Conservation (phyloP, 306 rosid genomes). For the Cicer chorassanicum region DNA sequence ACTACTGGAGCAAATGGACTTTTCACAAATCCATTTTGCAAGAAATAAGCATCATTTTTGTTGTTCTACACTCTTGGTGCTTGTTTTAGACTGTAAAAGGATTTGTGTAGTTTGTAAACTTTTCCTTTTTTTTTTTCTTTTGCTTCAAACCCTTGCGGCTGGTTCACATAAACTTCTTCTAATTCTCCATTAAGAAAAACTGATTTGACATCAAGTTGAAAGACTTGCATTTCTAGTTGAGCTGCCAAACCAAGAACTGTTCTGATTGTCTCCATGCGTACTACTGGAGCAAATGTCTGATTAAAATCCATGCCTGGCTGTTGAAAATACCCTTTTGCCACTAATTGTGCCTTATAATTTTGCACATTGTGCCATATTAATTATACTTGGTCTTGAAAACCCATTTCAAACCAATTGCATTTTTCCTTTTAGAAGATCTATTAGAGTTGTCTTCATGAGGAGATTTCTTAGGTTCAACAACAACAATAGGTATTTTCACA, state of each 20-base stretch:
- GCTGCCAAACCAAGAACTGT: not conserved
- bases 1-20: not conserved
- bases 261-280: not conserved
- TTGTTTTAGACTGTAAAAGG: not conserved
- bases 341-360: not conserved
- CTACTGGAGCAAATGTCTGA: not conserved
- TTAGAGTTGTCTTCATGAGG: not conserved
- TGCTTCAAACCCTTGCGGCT: not conserved
- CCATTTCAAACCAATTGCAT: not conserved
- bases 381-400: not conserved
- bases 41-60: not conserved
- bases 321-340: not conserved
- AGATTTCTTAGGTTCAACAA: not conserved
- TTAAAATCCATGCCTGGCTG: not conserved
- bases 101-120: not conserved
- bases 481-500: no score
- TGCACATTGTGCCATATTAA: not conserved
- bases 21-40: not conserved
- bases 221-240: not conserved
- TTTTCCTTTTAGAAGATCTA: not conserved
- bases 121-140: not conserved
- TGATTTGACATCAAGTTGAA: not conserved
- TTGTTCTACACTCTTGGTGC: not conserved
- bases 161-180: not conserved
- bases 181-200: not conserved